Base-by-base conservation (phyloP, 257 asterid species). In the Solanum virginianum region DNA sequence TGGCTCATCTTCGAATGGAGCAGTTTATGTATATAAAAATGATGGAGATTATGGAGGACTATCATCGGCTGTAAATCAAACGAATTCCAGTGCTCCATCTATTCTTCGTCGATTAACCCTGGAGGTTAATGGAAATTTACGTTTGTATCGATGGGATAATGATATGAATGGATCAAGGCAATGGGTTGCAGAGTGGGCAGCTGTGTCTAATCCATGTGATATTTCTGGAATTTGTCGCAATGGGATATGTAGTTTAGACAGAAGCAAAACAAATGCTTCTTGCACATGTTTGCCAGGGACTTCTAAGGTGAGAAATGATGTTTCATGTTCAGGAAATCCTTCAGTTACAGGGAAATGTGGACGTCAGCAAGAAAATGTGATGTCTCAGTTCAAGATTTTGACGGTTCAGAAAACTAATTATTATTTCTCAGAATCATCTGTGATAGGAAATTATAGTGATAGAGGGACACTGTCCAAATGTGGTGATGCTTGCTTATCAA, bases 181-280 rank as follows among this genome's bases (percentile, higher is more conserved):
- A 83, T 95, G 98, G 97, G 97, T 92, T 17, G 84, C 96, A 2
- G 99, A 94, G 72, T 94, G 99, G 99, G 97, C 97, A 8, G 98
- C 98, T 0, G 97, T 92, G 53, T 92, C 97, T 18, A 95, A 90
- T 24, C 99, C 96, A 0, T 94, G 99, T 82, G 91, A 86, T 59
- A 93, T 95, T 63, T 93, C 95, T 57, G 99, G 97, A 1, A 90
- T 91, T 43, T 95, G 99, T 53, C 97, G 98, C 68, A 88, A 90
- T 54, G 99, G 98, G 87, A 89, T 94, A 74, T 95, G 99, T 74
- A 86, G 49, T 20, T 80, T 95, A 26, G 98, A 93, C 84, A 86
- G 89, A 83, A 93, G 94, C 87, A 91, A 89, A 91, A 93, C 96
- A 1, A 92, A 91, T 81, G 93, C 98, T 10, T 92, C 97, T 53